Conservation (phyloP, 192 early-diverging fungal species). For the Podila epigama region DNA sequence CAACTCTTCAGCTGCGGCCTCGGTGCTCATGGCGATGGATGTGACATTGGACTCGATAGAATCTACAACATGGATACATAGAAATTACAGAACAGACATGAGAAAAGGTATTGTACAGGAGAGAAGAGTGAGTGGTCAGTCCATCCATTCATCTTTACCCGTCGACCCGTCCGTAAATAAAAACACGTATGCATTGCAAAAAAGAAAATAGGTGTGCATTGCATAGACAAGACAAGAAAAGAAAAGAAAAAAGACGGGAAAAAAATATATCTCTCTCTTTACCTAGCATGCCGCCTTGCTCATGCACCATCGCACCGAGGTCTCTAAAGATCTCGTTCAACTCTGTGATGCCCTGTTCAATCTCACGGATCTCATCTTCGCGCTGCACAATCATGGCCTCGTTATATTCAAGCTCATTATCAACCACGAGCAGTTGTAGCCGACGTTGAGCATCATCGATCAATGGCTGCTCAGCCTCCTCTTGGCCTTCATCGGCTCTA, state of each 20-base stretch:
- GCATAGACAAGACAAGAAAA: background rate
- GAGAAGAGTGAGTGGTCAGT: no score
- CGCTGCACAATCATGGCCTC: conserved; percentile 93
- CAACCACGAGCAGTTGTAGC: conserved; percentile 77
- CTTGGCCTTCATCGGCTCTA: conserved; percentile 53
- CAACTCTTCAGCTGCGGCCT: conserved; percentile 85
- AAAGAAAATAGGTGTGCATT: background rate
- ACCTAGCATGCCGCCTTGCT: conserved; percentile 93
- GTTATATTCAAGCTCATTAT: conserved; percentile 95
- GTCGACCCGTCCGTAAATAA: no score
- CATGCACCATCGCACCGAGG: conserved; percentile 92
- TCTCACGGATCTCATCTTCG: conserved; percentile 89
- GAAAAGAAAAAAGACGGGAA: no score
- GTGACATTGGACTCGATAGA: conserved; percentile 85
- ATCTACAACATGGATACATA: conserved; percentile 4
- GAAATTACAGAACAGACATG: background rate
- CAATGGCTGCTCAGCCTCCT: conserved; percentile 62
- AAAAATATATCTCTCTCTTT: conserved; percentile 6
- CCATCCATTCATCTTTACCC: no score
- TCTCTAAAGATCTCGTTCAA: conserved; percentile 98
- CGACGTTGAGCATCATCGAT: conserved; percentile 63
- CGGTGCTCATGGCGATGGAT: conserved; percentile 75
- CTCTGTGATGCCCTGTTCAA: conserved; percentile 93
- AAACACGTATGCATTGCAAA: no score
- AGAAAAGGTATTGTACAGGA: background rate